These are phyloP conservation scores for Melanopsichium pennsylvanicum DNA, from an alignment of 1,284 basidiomycete species.

Conservation along the genomic window DNA sequence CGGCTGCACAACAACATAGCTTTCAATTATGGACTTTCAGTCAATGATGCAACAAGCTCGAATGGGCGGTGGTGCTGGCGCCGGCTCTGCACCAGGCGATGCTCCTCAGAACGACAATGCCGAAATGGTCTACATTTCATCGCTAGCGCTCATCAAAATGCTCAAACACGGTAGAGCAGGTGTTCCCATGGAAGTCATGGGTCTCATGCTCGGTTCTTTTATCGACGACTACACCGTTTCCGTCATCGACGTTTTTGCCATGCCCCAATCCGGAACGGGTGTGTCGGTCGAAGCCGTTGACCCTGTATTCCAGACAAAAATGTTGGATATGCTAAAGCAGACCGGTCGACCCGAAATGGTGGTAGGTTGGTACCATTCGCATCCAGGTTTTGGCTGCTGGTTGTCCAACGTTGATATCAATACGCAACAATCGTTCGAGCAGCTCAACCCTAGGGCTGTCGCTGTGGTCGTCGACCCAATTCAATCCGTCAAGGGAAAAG, in stretches of 20 bases:
- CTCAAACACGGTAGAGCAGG: conserved; percentile 98
- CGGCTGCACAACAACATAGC: background rate
- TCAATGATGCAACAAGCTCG: conserved; percentile 60
- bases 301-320: conserved; percentile 97
- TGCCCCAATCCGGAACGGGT: conserved; percentile 98
- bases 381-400: conserved; percentile 99
- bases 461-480: conserved; percentile 99
- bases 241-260: conserved; percentile 98
- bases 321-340: conserved; percentile 99
- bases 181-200: conserved; percentile 99
- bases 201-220: conserved; percentile 97
- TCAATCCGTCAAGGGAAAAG: conserved; percentile 89
- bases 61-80: conserved; percentile 46
- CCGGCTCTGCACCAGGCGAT: conserved; percentile 48
- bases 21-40: conserved; percentile 54
- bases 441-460: conserved; percentile 90
- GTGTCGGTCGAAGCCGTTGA: conserved; percentile 99
- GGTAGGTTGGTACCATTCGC: conserved; percentile 99
- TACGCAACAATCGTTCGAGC: conserved; percentile 99
- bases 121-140: conserved; percentile 65
- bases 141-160: conserved; percentile 73
- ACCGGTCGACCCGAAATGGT: conserved; percentile 98
- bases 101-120: conserved; percentile 67
- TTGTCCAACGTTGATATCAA: conserved; percentile 98
- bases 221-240: conserved; percentile 89